Percentiles rank a stretch among this genome's conserved stretches.
phyloP scores from a whole-genome alignment of 1,284 basidiomycete species.

The Cutaneotrichosporon sp. region DNA sequence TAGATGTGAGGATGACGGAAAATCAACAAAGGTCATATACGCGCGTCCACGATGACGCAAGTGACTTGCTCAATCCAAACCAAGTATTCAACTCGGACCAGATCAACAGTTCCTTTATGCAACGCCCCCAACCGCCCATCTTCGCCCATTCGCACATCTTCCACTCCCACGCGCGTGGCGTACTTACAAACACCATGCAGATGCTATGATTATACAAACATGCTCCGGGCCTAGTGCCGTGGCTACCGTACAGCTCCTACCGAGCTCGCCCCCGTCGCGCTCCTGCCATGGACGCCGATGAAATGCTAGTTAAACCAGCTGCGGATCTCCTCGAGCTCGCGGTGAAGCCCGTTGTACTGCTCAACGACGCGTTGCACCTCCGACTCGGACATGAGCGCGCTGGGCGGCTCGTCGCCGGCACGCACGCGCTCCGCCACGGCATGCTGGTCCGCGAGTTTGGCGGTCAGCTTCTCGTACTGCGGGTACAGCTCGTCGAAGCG shows the following conservation, averaged over 20 bases:
- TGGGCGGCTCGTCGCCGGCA: slow-evolving; percentile 14
- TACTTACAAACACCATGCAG: slow-evolving; percentile 12
- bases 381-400: slow-evolving; percentile 10
- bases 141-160: neutral
- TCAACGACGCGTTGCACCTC: slow-evolving; percentile 33
- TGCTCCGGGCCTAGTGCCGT: neutral
- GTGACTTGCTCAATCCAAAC: neutral
- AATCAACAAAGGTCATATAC: slow-evolving; percentile 9
- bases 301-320: slow-evolving; percentile 38
- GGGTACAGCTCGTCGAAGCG: slow-evolving; percentile 47
- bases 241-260: neutral
- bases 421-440: slow-evolving; percentile 28
- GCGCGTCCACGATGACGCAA: slow-evolving; percentile 15
- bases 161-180: neutral
- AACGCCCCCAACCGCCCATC: too few species aligned
- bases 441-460: slow-evolving; percentile 30
- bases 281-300: neutral
- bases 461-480: slow-evolving; percentile 37
- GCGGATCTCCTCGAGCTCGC: slow-evolving; percentile 41
- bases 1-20: slow-evolving; percentile 4
- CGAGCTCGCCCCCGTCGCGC: too few species aligned
- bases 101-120: neutral
- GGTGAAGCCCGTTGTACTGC: slow-evolving; percentile 45
- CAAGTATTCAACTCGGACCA: neutral
- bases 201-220: slow-evolving; percentile 17